Evolutionary conservation across 768 basidiomycete species (phyloP).

Genomic region (Mycena chlorophos): DNA sequence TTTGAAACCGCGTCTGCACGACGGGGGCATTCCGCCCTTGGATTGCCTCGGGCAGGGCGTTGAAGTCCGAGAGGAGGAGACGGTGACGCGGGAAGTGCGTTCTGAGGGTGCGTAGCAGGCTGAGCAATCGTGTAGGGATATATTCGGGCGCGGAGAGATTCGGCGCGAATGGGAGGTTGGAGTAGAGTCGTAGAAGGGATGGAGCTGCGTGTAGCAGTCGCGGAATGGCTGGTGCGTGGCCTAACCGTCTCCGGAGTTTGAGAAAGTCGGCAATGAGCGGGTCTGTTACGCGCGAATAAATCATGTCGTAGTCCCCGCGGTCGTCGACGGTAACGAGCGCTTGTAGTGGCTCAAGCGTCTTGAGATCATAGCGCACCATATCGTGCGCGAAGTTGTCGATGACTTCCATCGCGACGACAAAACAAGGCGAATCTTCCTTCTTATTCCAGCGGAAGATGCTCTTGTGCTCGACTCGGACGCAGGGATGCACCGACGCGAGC

Average conservation of each 20-base stretch:
- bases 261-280: slow-evolving; percentile 82
- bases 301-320: slow-evolving; percentile 77
- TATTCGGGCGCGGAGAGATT: slow-evolving; percentile 89
- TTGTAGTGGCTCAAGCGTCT: slow-evolving; percentile 80
- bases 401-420: slow-evolving; percentile 93
- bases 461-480: slow-evolving; percentile 67
- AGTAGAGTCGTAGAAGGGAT: slow-evolving; percentile 60
- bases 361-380: slow-evolving; percentile 84
- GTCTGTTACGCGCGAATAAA: slow-evolving; percentile 84
- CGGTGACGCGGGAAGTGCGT: slow-evolving; percentile 88
- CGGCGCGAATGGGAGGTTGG: slow-evolving; percentile 79
- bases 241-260: slow-evolving; percentile 58
- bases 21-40: slow-evolving; percentile 81
- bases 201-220: slow-evolving; percentile 55
- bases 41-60: slow-evolving; percentile 81
- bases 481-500: slow-evolving; percentile 62
- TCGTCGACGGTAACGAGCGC: slow-evolving; percentile 77
- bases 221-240: slow-evolving; percentile 58
- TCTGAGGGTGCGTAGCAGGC: slow-evolving; percentile 80
- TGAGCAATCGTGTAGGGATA: slow-evolving; percentile 87
- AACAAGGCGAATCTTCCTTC: slow-evolving; percentile 81
- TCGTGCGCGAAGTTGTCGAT: slow-evolving; percentile 98
- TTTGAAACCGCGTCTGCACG: slow-evolving; percentile 89
- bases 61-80: slow-evolving; percentile 93
- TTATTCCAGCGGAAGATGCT: slow-evolving; percentile 86